phyloP scores from a whole-genome alignment of 2,329 filamentous ascomycete species.

The Colletotrichum sp. region DNA sequence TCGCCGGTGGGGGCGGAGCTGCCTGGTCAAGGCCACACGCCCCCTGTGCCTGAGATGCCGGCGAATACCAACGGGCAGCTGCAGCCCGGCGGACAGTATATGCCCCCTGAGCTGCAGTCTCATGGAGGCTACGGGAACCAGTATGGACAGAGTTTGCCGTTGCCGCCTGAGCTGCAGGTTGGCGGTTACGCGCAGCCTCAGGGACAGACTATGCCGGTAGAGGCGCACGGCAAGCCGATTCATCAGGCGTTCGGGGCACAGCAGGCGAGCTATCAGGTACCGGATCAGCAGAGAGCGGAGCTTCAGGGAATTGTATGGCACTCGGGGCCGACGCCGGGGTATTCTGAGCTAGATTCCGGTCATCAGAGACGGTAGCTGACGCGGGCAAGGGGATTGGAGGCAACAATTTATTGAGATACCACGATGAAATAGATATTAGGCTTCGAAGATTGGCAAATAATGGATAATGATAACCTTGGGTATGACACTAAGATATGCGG shows the following conservation, averaged over 20 bases:
- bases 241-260: background rate
- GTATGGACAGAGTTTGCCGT: constrained; percentile 5
- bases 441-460: background rate
- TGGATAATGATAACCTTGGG: background rate
- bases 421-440: background rate
- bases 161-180: constrained; percentile 20
- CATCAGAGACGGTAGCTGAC: background rate
- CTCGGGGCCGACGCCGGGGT: constrained; percentile 38
- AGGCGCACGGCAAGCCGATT: constrained; percentile 3
- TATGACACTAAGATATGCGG: accelerated
- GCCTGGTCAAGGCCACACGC: constrained; percentile 23
- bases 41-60: constrained; percentile 23
- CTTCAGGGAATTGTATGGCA: constrained; percentile 33
- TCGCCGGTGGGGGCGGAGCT: constrained; percentile 30
- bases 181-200: background rate
- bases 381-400: accelerated
- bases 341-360: constrained; percentile 26
- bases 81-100: constrained; percentile 14
- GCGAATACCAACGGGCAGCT: constrained; percentile 24
- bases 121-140: constrained; percentile 15
- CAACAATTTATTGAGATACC: accelerated
- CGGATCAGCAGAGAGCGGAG: constrained; percentile 11
- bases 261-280: constrained; percentile 19
- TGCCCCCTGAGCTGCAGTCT: constrained; percentile 27
- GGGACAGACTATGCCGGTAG: background rate